phyloP scores from a whole-genome alignment of 164 flowering plant genomes.

The Umbellularia californica region DNA sequence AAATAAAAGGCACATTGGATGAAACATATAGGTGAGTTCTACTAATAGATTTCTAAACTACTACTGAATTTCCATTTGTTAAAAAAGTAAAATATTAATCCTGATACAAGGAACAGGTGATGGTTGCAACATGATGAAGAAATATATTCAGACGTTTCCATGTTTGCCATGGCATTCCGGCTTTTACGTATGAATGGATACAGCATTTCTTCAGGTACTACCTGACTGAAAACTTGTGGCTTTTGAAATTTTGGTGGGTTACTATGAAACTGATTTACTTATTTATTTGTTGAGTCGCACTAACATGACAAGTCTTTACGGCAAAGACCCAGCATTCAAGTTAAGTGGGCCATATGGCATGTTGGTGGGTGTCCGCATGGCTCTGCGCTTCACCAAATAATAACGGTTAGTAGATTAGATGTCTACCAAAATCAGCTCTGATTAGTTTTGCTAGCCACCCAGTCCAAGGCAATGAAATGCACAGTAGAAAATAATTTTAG shows the following conservation, averaged over 20 bases:
- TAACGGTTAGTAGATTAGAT: too few species aligned
- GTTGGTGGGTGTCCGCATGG: too few species aligned
- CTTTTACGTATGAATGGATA: constrained; percentile 60
- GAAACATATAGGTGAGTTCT: constrained; percentile 53
- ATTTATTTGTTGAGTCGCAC: not conserved
- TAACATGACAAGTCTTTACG: too few species aligned
- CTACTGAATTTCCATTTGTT: not conserved
- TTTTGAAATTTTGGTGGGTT: not conserved
- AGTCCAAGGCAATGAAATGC: too few species aligned
- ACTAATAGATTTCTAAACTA: not conserved
- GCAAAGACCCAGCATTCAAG: too few species aligned
- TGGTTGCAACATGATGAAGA: constrained; percentile 75
- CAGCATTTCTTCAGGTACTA: constrained; percentile 57
- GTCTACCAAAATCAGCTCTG: too few species aligned
- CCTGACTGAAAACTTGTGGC: not conserved
- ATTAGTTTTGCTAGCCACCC: too few species aligned
- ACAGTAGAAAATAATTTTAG: too few species aligned
- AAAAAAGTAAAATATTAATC: not conserved
- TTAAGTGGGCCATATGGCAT: too few species aligned
- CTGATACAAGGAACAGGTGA: constrained; percentile 35
- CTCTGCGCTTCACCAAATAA: too few species aligned
- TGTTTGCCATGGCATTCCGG: constrained; percentile 76
- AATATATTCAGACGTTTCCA: constrained; percentile 44
- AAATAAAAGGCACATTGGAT: constrained; percentile 51
- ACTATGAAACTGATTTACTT: not conserved